Base-by-base conservation (phyloP, 371 early-diverging fungal species). In the Parasitella parasitica region DNA sequence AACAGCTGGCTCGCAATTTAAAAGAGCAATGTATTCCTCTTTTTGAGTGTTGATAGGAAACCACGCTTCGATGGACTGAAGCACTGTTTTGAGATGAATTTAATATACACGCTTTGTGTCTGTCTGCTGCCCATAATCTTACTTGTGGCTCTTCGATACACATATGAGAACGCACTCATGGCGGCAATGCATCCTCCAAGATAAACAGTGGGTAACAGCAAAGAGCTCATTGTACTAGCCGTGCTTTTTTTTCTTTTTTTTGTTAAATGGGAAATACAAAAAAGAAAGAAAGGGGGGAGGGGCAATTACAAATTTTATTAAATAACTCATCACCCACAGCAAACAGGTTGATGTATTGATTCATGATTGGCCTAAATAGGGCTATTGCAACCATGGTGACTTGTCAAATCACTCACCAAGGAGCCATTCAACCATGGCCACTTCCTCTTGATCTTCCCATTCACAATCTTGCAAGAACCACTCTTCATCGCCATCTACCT, bases 1-100 rank as follows among this genome's bases (percentile, higher is more conserved):
- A 0, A 82, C 78, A 9, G 82, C 75, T n/a, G 85, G 76, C 26
- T 87, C 86, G 18, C 82, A 64, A 61, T 89, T 82, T 9, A 89
- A 60, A 4, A 93, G 76, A 9, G 88, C 80, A 71, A 89, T 85
- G 72, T 91, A 93, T 57, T 89, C 81, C 57, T 89, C 86, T 56
- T 86, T 85, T 61, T 84, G 83, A 7, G 72, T 72, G 58, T 91
- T 86, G 43, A 76, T 75, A 16, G 87, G 82, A 57, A 91, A 93
- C 91, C 91, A 93, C 5, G 92, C 80, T 54, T 90, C 88, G 20
- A 76, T 70, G 16, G 69, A 58, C 46, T 76, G 69, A 27, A 69
- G 63, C 39, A 65, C 80, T 81, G 58, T n/a, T 35, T 13, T n/a
- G 15, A 27, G 15, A 13, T 26, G n/a, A 2, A 15, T 30, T 30